Conservation (phyloP, 345 rosid genomes). For the Eucalyptus erythrocorys region DNA sequence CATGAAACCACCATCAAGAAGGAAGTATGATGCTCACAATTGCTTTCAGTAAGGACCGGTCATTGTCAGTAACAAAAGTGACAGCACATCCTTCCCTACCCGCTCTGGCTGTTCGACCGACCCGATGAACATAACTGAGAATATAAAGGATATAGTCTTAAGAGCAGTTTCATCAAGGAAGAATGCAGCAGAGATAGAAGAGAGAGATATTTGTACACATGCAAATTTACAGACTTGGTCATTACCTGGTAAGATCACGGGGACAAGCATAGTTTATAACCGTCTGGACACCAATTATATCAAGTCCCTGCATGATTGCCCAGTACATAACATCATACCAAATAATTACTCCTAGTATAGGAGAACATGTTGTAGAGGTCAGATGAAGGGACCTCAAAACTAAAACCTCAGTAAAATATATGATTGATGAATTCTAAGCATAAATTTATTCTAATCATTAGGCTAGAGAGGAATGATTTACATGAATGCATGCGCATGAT, state of each 20-base stretch:
- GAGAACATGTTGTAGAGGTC: neutral
- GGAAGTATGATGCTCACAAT: conserved; percentile 43
- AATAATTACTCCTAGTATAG: neutral
- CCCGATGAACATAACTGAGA: conserved; percentile 87
- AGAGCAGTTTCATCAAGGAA: neutral
- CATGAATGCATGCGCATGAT: neutral
- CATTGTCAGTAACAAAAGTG: conserved; percentile 84
- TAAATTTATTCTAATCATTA: neutral
- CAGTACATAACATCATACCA: neutral
- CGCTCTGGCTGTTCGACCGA: conserved; percentile 98
- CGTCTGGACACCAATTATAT: conserved; percentile 91
- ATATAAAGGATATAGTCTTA: neutral
- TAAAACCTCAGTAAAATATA: neutral
- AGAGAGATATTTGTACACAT: neutral
- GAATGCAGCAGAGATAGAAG: neutral
- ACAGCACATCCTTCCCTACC: conserved; percentile 98
- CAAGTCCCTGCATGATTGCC: conserved; percentile 58
- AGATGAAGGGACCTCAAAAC: neutral
- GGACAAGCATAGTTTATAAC: conserved; percentile 97
- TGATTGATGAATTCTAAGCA: neutral
- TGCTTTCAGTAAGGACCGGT: conserved; percentile 84
- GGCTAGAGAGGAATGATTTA: neutral
- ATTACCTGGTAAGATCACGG: conserved; percentile 85
- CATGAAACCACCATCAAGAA: neutral
- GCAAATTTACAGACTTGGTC: neutral